Base-by-base conservation (phyloP, 2,329 filamentous ascomycete genomes). In the Fusarium beomiforme region DNA sequence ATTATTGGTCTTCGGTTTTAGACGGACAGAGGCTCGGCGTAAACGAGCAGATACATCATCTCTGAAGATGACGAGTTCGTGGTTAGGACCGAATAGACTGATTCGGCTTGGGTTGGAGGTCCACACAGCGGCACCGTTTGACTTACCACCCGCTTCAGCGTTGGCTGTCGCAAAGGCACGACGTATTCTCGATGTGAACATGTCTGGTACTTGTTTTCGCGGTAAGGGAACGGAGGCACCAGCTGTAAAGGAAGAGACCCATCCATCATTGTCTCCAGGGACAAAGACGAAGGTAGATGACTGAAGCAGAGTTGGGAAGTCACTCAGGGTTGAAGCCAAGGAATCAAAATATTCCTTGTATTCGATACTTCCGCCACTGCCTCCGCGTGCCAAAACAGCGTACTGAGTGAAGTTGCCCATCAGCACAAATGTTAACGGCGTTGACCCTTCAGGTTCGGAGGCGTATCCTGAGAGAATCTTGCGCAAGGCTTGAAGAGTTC, bases 281-380 rank as follows among this genome's bases (percentile, higher is more conserved):
- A 98, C 92, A 78, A 99, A 97, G 34, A 97, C 85, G 79, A 98
- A 97, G 0, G 93, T 95, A 8, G 93, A 91, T 29, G 88, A 88
- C 61, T 92, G 91, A 44, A 98, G 87, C 17, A 99, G 87, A 2
- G 88, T 86, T 6, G 94, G 93, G 77, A 94, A 98, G 73, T 98
- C 94, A 11, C 93, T 87, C 9, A 99, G 86, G 2, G 93, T 87
- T 4, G 91, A 90, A 6, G 96, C 95, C 16, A 99, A 87, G 12
- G 91, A 89, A 81, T 99, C 94, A 79, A 98, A 98, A 79, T 93
- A 92, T 81, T 98, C 96, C 83, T 98, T 98, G 84, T 97, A 98
- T 82, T 97, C 94, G 74, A 98, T 95, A 80, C 93, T 95, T 39
- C 93, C 93, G 24, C 92, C 91, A 39, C 90, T 91, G 29, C 90